Conservation (phyloP, 129 eudicot species). For the Deinandra increscens region DNA sequence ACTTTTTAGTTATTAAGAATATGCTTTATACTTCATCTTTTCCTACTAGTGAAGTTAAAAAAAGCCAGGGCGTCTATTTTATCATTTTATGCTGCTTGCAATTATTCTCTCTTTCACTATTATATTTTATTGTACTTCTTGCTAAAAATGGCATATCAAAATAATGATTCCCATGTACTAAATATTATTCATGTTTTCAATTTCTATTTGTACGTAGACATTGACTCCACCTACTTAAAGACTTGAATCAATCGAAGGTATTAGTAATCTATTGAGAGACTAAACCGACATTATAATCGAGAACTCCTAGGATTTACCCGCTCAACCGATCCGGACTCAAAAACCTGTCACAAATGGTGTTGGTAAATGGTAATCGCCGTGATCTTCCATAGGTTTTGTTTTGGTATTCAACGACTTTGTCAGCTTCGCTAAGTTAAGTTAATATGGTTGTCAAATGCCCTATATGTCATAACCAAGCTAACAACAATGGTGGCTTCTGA, state of each 20-base stretch:
- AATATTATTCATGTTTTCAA: slow-evolving; percentile 11
- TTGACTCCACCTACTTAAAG: slow-evolving; percentile 5
- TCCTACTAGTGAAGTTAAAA: neutral
- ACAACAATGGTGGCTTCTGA: too few species aligned
- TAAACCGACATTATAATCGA: neutral
- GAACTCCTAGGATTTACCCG: neutral
- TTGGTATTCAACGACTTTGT: too few species aligned
- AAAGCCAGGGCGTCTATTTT: slow-evolving; percentile 15
- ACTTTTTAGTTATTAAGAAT: neutral
- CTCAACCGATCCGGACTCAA: too few species aligned
- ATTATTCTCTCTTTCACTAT: neutral
- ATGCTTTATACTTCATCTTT: neutral
- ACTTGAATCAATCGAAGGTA: neutral
- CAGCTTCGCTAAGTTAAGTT: too few species aligned
- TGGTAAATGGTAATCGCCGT: too few species aligned
- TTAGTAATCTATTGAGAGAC: neutral
- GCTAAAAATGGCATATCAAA: slow-evolving; percentile 7
- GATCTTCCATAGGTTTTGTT: too few species aligned
- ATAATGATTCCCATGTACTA: slow-evolving; percentile 10
- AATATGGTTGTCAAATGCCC: too few species aligned
- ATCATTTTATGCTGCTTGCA: slow-evolving; percentile 12
- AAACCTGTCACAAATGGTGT: too few species aligned
- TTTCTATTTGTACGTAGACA: slow-evolving; percentile 7
- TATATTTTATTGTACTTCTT: slow-evolving; percentile 14
- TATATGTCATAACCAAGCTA: too few species aligned